phyloP scores from a whole-genome alignment of 2,329 filamentous ascomycete species.

The Diplodia sapinea region DNA sequence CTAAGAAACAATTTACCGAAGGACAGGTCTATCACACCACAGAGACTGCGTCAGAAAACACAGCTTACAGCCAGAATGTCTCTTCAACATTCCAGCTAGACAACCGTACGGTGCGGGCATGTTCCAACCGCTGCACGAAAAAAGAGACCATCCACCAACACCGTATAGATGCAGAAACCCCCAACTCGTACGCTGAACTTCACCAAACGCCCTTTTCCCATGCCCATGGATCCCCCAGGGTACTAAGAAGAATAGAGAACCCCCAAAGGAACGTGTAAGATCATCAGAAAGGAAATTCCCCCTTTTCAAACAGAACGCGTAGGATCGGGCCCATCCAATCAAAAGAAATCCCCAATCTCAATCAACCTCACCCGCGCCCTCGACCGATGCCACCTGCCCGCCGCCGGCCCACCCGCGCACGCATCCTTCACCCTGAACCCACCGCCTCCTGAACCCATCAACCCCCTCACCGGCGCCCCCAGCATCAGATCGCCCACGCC shows the following conservation, averaged over 20 bases:
- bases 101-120: neutral
- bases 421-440: neutral
- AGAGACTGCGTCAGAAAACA: no score
- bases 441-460: slow-evolving; percentile 21
- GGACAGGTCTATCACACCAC: no score
- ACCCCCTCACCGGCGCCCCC: slow-evolving; percentile 37
- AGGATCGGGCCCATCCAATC: neutral
- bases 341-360: slow-evolving; percentile 32
- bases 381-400: slow-evolving; percentile 38
- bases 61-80: no score
- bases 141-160: no score
- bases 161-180: neutral
- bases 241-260: neutral
- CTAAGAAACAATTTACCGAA: no score
- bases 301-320: neutral
- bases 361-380: slow-evolving; percentile 33
- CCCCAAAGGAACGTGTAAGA: neutral
- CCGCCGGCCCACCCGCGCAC: slow-evolving; percentile 1
- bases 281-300: neutral
- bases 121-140: neutral
- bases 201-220: neutral
- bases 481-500: slow-evolving; percentile 59
- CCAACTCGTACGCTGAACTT: neutral
- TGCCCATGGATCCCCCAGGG: neutral
- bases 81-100: neutral